Evolutionary conservation across 2,329 filamentous ascomycete genomes (phyloP).

Genomic region (Cladosporium sp.): DNA sequence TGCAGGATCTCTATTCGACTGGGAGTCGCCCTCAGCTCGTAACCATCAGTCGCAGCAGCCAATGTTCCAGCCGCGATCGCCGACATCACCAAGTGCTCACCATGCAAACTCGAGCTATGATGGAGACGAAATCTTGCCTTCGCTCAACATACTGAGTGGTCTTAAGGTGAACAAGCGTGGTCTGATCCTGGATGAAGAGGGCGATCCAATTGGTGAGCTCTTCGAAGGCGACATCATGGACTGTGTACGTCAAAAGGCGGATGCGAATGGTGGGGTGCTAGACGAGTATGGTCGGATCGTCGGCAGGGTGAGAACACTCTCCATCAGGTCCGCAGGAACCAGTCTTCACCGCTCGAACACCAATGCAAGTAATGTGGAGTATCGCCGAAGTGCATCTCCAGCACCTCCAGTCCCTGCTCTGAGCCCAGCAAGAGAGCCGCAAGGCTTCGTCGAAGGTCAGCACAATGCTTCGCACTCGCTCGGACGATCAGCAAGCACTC

Average conservation of each 20-base stretch:
- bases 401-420: neutral
- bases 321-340: neutral
- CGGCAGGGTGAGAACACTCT: conserved; percentile 38
- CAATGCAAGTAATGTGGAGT: neutral
- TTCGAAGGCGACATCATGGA: conserved; percentile 48
- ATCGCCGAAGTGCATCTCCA: neutral
- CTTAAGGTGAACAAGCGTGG: conserved; percentile 59
- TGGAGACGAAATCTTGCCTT: conserved; percentile 29
- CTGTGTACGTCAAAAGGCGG: conserved; percentile 50
- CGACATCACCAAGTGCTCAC: neutral
- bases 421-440: neutral
- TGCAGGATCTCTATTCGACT: neutral
- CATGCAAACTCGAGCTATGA: neutral
- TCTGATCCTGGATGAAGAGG: conserved; percentile 51
- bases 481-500: neutral
- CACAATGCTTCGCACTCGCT: too few species aligned
- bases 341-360: neutral
- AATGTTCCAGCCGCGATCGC: neutral
- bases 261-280: conserved; percentile 50
- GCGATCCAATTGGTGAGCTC: conserved; percentile 52
- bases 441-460: neutral
- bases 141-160: conserved; percentile 50
- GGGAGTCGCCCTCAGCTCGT: neutral
- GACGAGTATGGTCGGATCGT: conserved; percentile 51
- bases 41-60: neutral